Evolutionary conservation across 495 filamentous ascomycete genomes (phyloP), one percentile per base, ranked within the genome.

Genomic region (Aspergillus wentii): DNA sequence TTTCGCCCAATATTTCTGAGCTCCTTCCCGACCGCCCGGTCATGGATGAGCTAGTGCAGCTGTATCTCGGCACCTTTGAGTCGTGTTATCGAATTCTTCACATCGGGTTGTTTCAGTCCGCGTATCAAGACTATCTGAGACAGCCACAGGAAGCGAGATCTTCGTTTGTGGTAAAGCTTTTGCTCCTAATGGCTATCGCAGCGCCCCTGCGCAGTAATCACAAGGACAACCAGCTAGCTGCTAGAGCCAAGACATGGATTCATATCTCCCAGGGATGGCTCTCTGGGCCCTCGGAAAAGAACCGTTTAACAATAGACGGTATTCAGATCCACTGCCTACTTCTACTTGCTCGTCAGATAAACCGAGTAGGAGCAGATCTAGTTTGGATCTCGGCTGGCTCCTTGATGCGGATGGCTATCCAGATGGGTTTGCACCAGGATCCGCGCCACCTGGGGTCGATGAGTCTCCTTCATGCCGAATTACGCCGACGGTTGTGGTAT

Each of bases 401-500:
- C 0, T 48, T 80, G 5, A 33, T 75, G 2, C 61, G 64, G 13
- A 60, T 44, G 21, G 71, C 70, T 14, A 71, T 77, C 50, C 52
- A 65, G 16, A 71, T 76, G 38, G 72, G 72, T 0, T 41, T 79
- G 2, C 69, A 82, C 49, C 68, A 69, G 5, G 75, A 80, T 39
- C 73, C 75, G 0, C 59, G 51, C 17, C 48, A 70, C 42, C 62
- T 76, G 13, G 60, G 64, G 4, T 29, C 34, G 5, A 61, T 75
- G 36, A 51, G 71, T 0, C 13, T 59, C 0, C 52, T 76, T 15
- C 59, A 73, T 21, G 57, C 57, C 10, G 75, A 81, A 40, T 28
- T 76, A 13, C 64, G 75, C 11, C 62, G 74, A 21, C 56, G 76
- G 7, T 40, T 80, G 10, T 82, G 78, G 78, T 66, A 62, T 1